These are phyloP conservation scores for Flueggea neowawraea DNA, from an alignment of 441 rosid species.

Conservation along the genomic window DNA sequence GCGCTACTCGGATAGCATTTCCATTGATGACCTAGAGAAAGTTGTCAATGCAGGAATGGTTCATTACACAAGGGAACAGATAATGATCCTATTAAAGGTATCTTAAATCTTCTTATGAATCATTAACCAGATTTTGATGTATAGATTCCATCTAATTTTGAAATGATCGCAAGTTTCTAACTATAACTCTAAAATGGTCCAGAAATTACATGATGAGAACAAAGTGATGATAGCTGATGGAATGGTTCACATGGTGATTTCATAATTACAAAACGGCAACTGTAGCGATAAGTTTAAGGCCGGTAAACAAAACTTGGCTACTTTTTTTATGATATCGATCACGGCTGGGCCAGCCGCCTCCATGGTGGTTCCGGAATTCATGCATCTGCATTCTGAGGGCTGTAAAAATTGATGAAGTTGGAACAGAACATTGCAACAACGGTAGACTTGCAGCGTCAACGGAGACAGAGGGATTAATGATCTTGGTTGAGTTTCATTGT, in stretches of 20 bases:
- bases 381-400: background rate
- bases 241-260: conserved; percentile 66
- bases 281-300: conserved; percentile 4
- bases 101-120: conserved; percentile 2
- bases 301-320: background rate
- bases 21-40: conserved; percentile 69
- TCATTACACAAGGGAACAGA: conserved; percentile 62
- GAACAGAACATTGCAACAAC: no score
- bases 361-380: background rate
- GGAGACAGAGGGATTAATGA: no score
- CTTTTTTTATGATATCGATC: background rate
- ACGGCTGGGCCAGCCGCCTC: background rate
- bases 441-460: no score
- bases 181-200: conserved; percentile 17
- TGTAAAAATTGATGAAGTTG: no score
- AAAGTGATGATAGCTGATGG: conserved; percentile 86
- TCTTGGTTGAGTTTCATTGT: no score
- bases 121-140: background rate
- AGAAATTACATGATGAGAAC: conserved; percentile 94
- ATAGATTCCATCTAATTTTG: background rate
- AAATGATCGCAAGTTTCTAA: background rate
- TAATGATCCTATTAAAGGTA: conserved; percentile 72
- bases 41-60: conserved; percentile 47
- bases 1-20: conserved; percentile 70
- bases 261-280: conserved; percentile 18